Base-by-base conservation (phyloP, 306 rosid genomes). In the Quercus bicolor region DNA sequence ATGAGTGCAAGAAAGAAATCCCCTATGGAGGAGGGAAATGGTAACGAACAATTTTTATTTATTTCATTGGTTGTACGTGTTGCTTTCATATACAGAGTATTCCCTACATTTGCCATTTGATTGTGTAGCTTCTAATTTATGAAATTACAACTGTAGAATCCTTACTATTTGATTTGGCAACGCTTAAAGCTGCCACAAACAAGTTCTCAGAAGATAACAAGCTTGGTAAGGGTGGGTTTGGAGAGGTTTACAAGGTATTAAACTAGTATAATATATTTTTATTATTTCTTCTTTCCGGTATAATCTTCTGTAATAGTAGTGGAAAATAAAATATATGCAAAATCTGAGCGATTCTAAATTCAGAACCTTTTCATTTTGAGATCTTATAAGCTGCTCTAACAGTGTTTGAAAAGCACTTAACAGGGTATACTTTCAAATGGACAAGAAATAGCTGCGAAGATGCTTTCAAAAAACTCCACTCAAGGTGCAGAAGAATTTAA, bases 201-300 rank as follows among this genome's bases (percentile, higher is more conserved):
- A 82, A 66, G 6, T 82, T 82, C 56, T 82, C 85, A 20, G 76
- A 8, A 2, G 26, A 68, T 0, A 66, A 78, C 53, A 76, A 13
- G 31, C 5, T 81, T 11, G 85, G 84, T 34, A 56, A 78, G 78
- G 82, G 85, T 21, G 82, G 79, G 68, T 82, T 82, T 45, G 85
- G 82, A 21, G 85, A 24, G 5, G 85, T 78, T 55, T 82, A 56
- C 73, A 64, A 81, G 81, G 85, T 73, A 68, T 3, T 21, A 12
- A 6, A 19, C 12, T 57, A 31, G 5, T 55, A 48, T 20, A n/a
- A 56, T 1, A n/a, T 57, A 21, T 11, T 4, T 21, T 43, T 48
- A 2, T 56, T 2, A 1, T 6, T 21, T 1, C 10, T 57, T 20
- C 4, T 6, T 48, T 12, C 14, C 5, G 45, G 11, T 37, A 37